Evolutionary conservation across 352 stramenopile genomes (phyloP).

Genomic region (Globisporangium perplexum): DNA sequence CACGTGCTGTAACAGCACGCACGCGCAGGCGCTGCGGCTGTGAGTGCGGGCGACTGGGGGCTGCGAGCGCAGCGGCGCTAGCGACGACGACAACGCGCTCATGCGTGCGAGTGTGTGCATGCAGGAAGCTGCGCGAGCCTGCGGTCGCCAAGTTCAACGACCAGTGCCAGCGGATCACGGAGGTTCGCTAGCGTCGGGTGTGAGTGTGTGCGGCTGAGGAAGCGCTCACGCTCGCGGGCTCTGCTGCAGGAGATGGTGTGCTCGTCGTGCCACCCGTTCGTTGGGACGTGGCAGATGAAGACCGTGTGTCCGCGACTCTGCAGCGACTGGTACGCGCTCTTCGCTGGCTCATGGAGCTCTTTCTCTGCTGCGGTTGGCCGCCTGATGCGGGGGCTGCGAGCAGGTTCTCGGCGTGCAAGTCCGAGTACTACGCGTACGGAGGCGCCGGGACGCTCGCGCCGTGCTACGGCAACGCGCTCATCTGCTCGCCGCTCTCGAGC

Average conservation of each 20-base stretch:
- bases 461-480: conserved; percentile 79
- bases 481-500: conserved; percentile 63
- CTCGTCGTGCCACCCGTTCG: conserved; percentile 72
- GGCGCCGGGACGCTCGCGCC: conserved; percentile 49
- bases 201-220: not conserved
- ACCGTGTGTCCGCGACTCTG: conserved; percentile 70
- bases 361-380: too few relatives aligned
- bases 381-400: not conserved
- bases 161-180: conserved; percentile 55
- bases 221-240: not conserved
- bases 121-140: conserved; percentile 73
- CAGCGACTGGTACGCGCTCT: conserved; percentile 50
- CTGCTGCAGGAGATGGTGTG: conserved; percentile 64
- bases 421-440: conserved; percentile 72
- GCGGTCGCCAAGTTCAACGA: conserved; percentile 70
- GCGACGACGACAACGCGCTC: not conserved
- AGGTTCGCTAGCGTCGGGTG: conserved; percentile 17
- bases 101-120: not conserved
- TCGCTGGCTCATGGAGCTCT: not conserved
- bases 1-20: conserved; percentile 78
- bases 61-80: too few relatives aligned
- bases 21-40: conserved; percentile 54
- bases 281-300: conserved; percentile 72
- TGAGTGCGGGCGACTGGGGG: conserved; percentile 18
- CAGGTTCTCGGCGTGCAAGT: conserved; percentile 53